Conservation (phyloP, 352 stramenopile species). For the Albugo candida region DNA sequence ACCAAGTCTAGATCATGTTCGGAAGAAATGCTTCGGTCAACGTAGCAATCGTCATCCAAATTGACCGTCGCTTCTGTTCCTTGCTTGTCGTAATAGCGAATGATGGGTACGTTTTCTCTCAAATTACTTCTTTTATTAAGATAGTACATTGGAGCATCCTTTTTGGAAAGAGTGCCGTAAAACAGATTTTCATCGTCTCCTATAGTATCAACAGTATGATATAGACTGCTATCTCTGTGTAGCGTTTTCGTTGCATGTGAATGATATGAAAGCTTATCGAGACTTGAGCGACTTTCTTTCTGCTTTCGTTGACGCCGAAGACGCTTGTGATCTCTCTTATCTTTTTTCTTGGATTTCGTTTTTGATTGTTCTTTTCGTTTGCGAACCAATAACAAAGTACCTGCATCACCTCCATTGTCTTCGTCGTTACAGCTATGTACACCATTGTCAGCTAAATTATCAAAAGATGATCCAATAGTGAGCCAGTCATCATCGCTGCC, state of each 20-base stretch:
- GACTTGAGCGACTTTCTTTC: slow-evolving; percentile 10
- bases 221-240: background rate
- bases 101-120: slow-evolving; percentile 22
- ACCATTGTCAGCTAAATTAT: too few relatives aligned
- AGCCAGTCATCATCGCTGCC: slow-evolving; percentile 18
- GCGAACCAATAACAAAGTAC: background rate
- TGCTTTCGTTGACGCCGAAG: background rate
- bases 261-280: background rate
- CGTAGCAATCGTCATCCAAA: background rate
- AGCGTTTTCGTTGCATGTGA: slow-evolving; percentile 7
- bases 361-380: slow-evolving; percentile 14
- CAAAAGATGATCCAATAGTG: slow-evolving; percentile 15
- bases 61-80: slow-evolving; percentile 1
- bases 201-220: slow-evolving; percentile 43
- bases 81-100: slow-evolving; percentile 5
- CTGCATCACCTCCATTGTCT: background rate
- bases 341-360: slow-evolving; percentile 7
- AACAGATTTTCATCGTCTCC: slow-evolving; percentile 50
- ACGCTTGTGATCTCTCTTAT: slow-evolving; percentile 3
- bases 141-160: slow-evolving; percentile 40
- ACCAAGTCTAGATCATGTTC: background rate
- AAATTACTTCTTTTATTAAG: slow-evolving; percentile 30
- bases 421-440: background rate
- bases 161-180: slow-evolving; percentile 40
- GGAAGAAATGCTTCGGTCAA: background rate